Evolutionary conservation across 306 rosid genomes (phyloP).

Genomic region (Cajanus cajan): DNA sequence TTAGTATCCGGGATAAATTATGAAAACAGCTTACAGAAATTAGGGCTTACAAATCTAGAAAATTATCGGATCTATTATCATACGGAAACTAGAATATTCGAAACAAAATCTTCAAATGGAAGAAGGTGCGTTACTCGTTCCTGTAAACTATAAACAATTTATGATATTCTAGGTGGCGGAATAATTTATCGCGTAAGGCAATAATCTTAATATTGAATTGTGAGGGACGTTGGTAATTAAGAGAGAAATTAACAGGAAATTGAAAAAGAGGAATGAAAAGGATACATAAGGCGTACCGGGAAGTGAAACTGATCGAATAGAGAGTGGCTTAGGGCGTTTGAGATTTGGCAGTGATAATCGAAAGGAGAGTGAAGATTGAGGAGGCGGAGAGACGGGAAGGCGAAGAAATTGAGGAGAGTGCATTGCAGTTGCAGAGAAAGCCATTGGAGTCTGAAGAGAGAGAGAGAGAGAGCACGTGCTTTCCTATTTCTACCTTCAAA

Average conservation of each 20-base stretch:
- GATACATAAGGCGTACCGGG: slow-evolving; percentile 45
- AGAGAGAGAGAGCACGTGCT: background rate
- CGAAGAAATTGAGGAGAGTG: slow-evolving; percentile 48
- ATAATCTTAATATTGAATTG: no score
- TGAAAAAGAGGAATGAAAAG: background rate
- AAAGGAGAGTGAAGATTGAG: slow-evolving; percentile 39
- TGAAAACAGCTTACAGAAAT: background rate
- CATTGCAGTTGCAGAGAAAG: slow-evolving; percentile 51
- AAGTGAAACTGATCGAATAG: slow-evolving; percentile 70
- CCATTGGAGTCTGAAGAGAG: slow-evolving; percentile 41
- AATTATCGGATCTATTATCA: background rate
- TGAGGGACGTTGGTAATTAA: background rate
- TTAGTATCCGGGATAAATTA: background rate
- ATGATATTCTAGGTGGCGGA: background rate
- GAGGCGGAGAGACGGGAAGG: slow-evolving; percentile 36
- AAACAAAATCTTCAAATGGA: background rate
- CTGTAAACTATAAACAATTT: background rate
- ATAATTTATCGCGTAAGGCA: no score
- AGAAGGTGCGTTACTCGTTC: background rate
- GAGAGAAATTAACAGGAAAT: background rate
- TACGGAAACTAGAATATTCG: background rate
- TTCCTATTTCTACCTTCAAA: background rate
- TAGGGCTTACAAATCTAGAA: background rate
- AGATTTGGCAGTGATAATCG: slow-evolving; percentile 39
- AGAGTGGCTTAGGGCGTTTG: slow-evolving; percentile 45